Conservation (phyloP, 2,329 filamentous ascomycete species). For the Venturia carpophila region DNA sequence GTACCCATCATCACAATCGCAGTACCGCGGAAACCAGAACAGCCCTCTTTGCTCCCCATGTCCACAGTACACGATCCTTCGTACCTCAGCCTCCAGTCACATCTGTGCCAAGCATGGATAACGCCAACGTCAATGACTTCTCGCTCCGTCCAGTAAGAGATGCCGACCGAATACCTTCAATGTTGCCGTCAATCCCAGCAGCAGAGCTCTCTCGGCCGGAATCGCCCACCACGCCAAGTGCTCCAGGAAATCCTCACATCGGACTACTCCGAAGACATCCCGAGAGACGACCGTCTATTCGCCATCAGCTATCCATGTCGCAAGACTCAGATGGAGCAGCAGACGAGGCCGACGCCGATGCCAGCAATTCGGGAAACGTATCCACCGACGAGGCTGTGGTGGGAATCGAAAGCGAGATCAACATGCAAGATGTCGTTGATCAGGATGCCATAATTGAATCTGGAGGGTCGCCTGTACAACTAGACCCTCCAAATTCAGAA, state of each 20-base stretch:
- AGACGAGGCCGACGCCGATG: slow-evolving; percentile 64
- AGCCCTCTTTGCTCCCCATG: slow-evolving; percentile 33
- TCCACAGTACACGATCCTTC: slow-evolving; percentile 37
- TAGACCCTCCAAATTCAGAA: slow-evolving; percentile 73
- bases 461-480: slow-evolving; percentile 60
- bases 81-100: slow-evolving; percentile 60
- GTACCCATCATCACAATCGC: slow-evolving; percentile 48
- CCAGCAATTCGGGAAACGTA: slow-evolving; percentile 58
- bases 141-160: slow-evolving; percentile 71
- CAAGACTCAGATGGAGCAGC: slow-evolving; percentile 73
- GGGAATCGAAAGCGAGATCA: slow-evolving; percentile 73
- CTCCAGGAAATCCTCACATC: slow-evolving; percentile 45
- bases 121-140: slow-evolving; percentile 54
- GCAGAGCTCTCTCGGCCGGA: slow-evolving; percentile 81
- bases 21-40: slow-evolving; percentile 42
- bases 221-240: slow-evolving; percentile 77
- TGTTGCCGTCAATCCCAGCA: slow-evolving; percentile 61
- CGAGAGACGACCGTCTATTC: slow-evolving; percentile 71
- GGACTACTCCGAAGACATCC: slow-evolving; percentile 34
- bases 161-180: slow-evolving; percentile 73
- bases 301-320: slow-evolving; percentile 80
- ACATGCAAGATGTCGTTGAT: slow-evolving; percentile 81
- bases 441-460: slow-evolving; percentile 68
- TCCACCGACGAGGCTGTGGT: slow-evolving; percentile 65
- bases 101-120: slow-evolving; percentile 61